Evolutionary conservation across 139 green algal genomes (phyloP).

Genomic region (Axilococcus clingmanii): DNA sequence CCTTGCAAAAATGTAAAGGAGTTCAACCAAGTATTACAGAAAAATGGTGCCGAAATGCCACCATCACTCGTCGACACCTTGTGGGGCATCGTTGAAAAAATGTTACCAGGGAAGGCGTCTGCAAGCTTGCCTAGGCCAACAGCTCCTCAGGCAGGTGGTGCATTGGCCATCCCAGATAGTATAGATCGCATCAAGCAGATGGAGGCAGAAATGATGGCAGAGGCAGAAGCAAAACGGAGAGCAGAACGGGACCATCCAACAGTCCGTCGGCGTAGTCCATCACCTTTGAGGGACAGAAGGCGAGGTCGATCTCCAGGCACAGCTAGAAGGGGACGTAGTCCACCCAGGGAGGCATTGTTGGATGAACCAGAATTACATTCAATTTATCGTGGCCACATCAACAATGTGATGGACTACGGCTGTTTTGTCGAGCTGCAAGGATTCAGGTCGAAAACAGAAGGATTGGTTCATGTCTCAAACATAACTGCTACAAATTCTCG

Average conservation of each 20-base stretch:
- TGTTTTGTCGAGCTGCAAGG: conserved; percentile 88
- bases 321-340: conserved; percentile 6
- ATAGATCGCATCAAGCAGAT: conserved; percentile 57
- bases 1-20: conserved; percentile 36
- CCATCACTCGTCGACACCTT: conserved; percentile 74
- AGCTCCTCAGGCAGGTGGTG: conserved; percentile 28
- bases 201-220: conserved; percentile 31
- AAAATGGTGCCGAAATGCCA: conserved; percentile 71
- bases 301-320: conserved; percentile 7
- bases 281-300: conserved; percentile 5
- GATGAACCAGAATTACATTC: conserved; percentile 59
- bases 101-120: conserved; percentile 22
- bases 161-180: conserved; percentile 66
- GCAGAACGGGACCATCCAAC: conserved; percentile 1
- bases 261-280: conserved; percentile 11
- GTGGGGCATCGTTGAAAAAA: conserved; percentile 73
- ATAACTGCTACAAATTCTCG: conserved; percentile 42
- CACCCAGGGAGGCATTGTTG: conserved; percentile 12
- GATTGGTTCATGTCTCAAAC: conserved; percentile 87
- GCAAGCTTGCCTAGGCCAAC: background rate
- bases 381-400: conserved; percentile 66
- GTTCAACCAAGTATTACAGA: conserved; percentile 46
- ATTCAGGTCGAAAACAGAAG: conserved; percentile 62
- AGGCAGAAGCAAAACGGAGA: conserved; percentile 7
- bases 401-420: conserved; percentile 88